Percentiles rank a stretch among this genome's conserved stretches.
Evolutionary conservation across 169 alveolate genomes (phyloP).

Genomic region (Plasmodium vivax): DNA sequence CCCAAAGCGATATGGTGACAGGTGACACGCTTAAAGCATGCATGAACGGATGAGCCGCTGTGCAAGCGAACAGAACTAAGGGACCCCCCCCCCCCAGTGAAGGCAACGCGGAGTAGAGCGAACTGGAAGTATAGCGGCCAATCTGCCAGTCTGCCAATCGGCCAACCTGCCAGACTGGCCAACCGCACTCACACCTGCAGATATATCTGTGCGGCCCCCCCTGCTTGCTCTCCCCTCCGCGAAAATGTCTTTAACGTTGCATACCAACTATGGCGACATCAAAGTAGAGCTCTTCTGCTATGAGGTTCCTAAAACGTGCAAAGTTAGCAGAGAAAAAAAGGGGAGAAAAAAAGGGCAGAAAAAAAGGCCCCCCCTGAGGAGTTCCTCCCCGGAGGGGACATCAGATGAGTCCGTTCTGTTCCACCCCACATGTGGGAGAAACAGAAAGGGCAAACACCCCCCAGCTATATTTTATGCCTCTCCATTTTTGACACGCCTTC

Average conservation of each 20-base stretch:
- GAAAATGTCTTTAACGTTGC: constrained; percentile 70
- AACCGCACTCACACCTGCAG: too few relatives aligned
- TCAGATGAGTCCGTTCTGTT: background rate
- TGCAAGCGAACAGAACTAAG: background rate
- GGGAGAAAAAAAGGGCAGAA: background rate
- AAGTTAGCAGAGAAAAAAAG: constrained; percentile 48
- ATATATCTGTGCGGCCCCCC: too few relatives aligned
- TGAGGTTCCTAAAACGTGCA: constrained; percentile 87
- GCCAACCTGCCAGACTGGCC: background rate
- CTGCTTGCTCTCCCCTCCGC: background rate
- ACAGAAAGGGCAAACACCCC: background rate
- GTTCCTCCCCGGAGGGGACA: background rate
- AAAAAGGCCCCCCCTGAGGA: background rate
- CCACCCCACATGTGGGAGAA: background rate
- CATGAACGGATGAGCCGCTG: background rate
- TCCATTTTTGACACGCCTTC: background rate
- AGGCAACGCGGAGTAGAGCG: background rate
- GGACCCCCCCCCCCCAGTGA: background rate
- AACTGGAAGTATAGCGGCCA: background rate
- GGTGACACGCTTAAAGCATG: background rate
- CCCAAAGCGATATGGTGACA: background rate
- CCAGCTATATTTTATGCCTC: background rate
- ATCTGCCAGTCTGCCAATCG: too few relatives aligned
- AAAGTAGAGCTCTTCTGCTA: constrained; percentile 85
- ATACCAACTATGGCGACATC: constrained; percentile 74